Evolutionary conservation across 1,284 basidiomycete genomes (phyloP), one percentile per base, ranked within the genome.

Genomic region (Marasmius tenuissimus): DNA sequence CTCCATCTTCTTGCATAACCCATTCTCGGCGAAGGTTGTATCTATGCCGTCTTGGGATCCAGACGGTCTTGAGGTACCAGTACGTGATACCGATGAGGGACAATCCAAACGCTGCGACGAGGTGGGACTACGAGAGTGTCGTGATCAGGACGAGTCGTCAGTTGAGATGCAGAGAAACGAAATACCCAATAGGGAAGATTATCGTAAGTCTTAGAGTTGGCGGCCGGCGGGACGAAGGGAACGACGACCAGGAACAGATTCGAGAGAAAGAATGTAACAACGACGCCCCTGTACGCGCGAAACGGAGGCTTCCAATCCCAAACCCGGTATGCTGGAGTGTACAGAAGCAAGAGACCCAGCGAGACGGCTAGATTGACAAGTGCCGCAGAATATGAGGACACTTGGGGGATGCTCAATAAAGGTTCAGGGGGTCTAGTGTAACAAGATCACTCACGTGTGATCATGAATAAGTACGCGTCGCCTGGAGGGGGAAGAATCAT

Each of bases 221-320:
- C 69, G 0, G 75, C 70, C 1, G 88, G 88, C 4, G 88, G 87
- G 27, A 89, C 75, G 60, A 88, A 74, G 0, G 88, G 88, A 3
- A 85, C 81, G 34, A 79, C 66, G 16, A 84, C 73, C 37, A 91
- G 76, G 68, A 88, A 89, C 18, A 88, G 40, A 64, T 90, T 90
- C 1, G 86, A 85, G 16, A 86, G 63, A 65, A 87, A 80, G 76
- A 89, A 91, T 49, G 84, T 73, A 11, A 78, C 62, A 3, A 84
- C 76, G 22, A 82, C 75, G 20, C 67, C 59, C 56, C 76, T 83
- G 34, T 82, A 81, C 0, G 86, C 81, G 55, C 73, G 79, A 73
- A 85, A 90, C 0, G 88, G 88, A 7, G 89, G 87, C 20, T 78
- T 70, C 89, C 89, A 91, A 1, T 75, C 71, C 71, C 81, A 85